Percentiles rank a stretch among this genome's conserved stretches.
Conservation (phyloP, 495 filamentous ascomycete species). For the Glarea lozoyensis region DNA sequence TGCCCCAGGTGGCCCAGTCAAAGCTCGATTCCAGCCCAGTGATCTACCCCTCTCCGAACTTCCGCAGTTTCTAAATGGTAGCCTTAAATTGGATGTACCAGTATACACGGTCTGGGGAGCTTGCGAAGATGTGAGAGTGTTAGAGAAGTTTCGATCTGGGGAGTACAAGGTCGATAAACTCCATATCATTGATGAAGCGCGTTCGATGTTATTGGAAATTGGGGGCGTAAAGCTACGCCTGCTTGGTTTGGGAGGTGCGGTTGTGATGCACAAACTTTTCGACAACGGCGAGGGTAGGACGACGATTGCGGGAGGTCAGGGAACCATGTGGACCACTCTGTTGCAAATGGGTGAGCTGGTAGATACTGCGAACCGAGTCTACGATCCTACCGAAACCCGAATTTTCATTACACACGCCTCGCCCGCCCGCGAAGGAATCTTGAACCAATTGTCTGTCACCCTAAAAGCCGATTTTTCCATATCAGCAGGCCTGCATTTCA, state of each 20-base stretch:
- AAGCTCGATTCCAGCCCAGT: constrained; percentile 65
- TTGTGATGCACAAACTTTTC: constrained; percentile 99
- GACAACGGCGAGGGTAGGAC: constrained; percentile 98
- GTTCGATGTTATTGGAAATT: constrained; percentile 85
- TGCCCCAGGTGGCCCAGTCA: constrained; percentile 56
- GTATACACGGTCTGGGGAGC: constrained; percentile 99
- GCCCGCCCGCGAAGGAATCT: constrained; percentile 88
- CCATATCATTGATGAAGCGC: constrained; percentile 96
- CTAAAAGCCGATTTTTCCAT: constrained; percentile 98
- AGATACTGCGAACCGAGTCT: constrained; percentile 95
- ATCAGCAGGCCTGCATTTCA: constrained; percentile 95
- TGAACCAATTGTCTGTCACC: constrained; percentile 96
- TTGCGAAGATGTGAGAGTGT: constrained; percentile 94
- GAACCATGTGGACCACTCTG: constrained; percentile 99
- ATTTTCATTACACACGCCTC: constrained; percentile 97
- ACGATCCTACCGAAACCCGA: constrained; percentile 97
- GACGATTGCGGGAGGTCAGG: constrained; percentile 95
- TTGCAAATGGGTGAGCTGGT: constrained; percentile 98
- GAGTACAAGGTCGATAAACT: constrained; percentile 98
- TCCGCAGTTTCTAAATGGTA: constrained; percentile 80
- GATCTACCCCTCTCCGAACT: constrained; percentile 94
- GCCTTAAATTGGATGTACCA: constrained; percentile 82
- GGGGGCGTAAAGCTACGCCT: constrained; percentile 94
- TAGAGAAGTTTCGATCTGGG: constrained; percentile 95
- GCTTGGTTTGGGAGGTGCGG: constrained; percentile 87